Evolutionary conservation across 2,329 filamentous ascomycete species (phyloP), one percentile per base, ranked within the genome.

Genomic region (Beauveria bassiana): DNA sequence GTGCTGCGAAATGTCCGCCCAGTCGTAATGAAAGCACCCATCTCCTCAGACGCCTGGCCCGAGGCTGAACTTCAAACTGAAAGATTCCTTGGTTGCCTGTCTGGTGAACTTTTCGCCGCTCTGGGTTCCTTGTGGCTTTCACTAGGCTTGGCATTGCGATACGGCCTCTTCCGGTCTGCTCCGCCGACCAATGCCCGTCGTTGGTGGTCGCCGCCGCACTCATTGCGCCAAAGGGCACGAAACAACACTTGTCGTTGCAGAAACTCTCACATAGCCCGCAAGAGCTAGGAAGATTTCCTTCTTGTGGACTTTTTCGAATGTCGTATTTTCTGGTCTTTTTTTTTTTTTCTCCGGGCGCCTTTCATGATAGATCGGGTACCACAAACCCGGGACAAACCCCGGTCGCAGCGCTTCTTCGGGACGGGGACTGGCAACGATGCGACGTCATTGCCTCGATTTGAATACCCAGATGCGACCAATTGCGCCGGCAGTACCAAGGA

Each of bases 191-290:
- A 57, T n/a, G 54, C 26, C 53, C 20, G 51, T 18, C 5, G 31
- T 34, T 54, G 34, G 51, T 54, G 24, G 24, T 24, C 24, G 22
- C 18, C 22, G 24, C 40, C 34, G 42, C 42, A 26, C n/a, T 20
- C 7, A n/a, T 24, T 34, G 43, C 10, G 34, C 34, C 34, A 38
- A 16, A 38, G 34, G 34, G 34, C 34, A 38, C 34, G 28, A 16
- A 57, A 47, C 54, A 46, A 57, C 54, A 57, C 54, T 57, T 47
- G 54, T 57, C 42, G 42, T 57, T 18, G 20, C 54, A 43, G 3
- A 49, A 9, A 14, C 5, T 7, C 20, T 24, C 40, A 9, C 6
- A 42, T 24, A 5, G 24, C 18, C n/a, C 20, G n/a, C 38, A 5
- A 22, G 8, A 16, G 16, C 14, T 8, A 22, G 28, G 1, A 10